A percentile compares a stretch with the other conserved stretches of the same genome.
phyloP scores from a whole-genome alignment of 75 land plant species.

The Larix kaempferi region DNA sequence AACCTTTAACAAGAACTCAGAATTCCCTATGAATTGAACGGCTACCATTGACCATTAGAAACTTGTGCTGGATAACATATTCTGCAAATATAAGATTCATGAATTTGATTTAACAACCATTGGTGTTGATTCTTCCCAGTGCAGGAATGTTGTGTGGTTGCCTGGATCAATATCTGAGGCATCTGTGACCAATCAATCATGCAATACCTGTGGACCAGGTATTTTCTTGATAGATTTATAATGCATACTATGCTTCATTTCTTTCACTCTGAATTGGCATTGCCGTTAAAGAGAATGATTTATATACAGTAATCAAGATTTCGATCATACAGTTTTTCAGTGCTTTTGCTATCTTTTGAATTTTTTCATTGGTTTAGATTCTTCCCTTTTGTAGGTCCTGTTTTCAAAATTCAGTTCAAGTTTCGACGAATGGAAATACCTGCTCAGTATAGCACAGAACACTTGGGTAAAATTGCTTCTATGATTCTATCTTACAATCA shows the following conservation, averaged over 20 bases:
- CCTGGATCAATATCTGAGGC: conserved; percentile 84
- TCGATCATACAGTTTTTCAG: background rate
- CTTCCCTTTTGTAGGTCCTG: conserved; percentile 51
- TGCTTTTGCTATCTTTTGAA: background rate
- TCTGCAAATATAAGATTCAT: background rate
- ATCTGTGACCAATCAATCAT: conserved; percentile 49
- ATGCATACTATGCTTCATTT: background rate
- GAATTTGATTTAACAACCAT: background rate
- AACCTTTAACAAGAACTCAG: no score
- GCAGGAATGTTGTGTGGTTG: conserved; percentile 97
- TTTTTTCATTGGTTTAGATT: background rate
- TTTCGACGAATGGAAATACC: conserved; percentile 96
- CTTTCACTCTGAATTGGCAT: background rate
- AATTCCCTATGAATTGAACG: no score
- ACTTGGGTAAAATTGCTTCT: conserved; percentile 51
- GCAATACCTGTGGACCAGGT: conserved; percentile 88
- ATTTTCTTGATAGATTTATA: background rate
- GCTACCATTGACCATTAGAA: background rate
- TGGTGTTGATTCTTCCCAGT: conserved; percentile 38
- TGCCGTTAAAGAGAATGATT: background rate
- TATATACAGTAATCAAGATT: background rate
- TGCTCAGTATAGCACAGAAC: conserved; percentile 63
- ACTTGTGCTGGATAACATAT: background rate
- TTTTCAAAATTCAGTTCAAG: conserved; percentile 76
- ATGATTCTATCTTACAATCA: conserved; percentile 4